These are phyloP conservation scores for Geotrichum reessii DNA, from an alignment of 1,139 yeast species.

Conservation along the genomic window DNA sequence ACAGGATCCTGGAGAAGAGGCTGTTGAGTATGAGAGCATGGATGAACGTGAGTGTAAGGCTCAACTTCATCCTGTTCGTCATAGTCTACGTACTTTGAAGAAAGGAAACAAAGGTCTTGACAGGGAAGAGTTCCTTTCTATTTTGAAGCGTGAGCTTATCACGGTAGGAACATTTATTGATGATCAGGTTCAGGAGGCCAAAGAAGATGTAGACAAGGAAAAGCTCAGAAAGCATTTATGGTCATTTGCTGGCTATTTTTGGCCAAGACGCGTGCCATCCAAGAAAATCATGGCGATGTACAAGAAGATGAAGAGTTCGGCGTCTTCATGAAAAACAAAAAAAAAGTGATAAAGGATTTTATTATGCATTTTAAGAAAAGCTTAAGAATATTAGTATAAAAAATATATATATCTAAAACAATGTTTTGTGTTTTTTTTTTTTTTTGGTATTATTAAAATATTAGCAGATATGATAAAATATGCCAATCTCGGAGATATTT, in stretches of 20 bases:
- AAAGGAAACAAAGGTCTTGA: slow-evolving; percentile 78
- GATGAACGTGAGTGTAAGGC: slow-evolving; percentile 68
- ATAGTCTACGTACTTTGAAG: slow-evolving; percentile 66
- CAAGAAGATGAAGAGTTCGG: slow-evolving; percentile 40
- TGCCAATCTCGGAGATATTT: no score
- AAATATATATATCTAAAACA: not conserved
- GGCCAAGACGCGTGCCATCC: slow-evolving; percentile 85
- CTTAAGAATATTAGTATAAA: not conserved
- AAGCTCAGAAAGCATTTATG: slow-evolving; percentile 67
- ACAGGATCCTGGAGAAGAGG: slow-evolving; percentile 38
- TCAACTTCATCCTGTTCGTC: slow-evolving; percentile 64
- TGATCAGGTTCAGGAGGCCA: slow-evolving; percentile 27
- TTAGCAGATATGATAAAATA: no score
- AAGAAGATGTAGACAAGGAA: slow-evolving; percentile 31
- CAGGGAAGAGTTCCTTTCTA: slow-evolving; percentile 75
- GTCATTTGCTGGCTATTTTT: slow-evolving; percentile 83
- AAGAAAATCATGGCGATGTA: slow-evolving; percentile 81
- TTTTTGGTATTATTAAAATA: not conserved
- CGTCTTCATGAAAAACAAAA: not conserved
- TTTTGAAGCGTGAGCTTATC: slow-evolving; percentile 66
- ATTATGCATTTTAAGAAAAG: not conserved
- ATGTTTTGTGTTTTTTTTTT: not conserved
- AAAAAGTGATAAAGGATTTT: not conserved
- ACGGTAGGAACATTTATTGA: slow-evolving; percentile 75
- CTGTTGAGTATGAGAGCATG: slow-evolving; percentile 71